Evolutionary conservation across 2,329 filamentous ascomycete genomes (phyloP).

Genomic region (Bipolaris gigantea): DNA sequence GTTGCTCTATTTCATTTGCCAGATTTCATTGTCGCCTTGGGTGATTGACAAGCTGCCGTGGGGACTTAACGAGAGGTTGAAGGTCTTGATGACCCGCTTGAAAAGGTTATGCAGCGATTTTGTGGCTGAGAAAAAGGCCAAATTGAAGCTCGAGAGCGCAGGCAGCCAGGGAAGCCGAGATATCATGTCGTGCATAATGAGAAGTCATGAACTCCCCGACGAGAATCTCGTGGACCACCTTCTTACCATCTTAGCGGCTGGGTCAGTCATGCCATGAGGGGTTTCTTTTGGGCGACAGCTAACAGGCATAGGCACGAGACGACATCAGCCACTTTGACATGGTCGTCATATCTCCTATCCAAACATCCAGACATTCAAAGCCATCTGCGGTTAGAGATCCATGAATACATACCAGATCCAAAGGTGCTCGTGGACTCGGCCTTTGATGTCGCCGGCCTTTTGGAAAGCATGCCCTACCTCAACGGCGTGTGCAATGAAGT

Average conservation of each 20-base stretch:
- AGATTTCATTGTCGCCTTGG: conserved; percentile 43
- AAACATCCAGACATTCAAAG: conserved; percentile 66
- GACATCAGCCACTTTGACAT: conserved; percentile 74
- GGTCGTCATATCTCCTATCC: conserved; percentile 72
- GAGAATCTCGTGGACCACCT: conserved; percentile 58
- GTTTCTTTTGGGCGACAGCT: background rate
- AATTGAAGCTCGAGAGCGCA: conserved; percentile 39
- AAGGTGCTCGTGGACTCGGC: conserved; percentile 17
- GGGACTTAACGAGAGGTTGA: conserved; percentile 50
- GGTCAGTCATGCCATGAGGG: conserved; percentile 41
- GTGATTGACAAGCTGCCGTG: conserved; percentile 51
- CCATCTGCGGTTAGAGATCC: conserved; percentile 69
- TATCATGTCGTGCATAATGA: conserved; percentile 54
- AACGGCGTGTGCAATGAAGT: conserved; percentile 52
- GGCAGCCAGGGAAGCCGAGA: conserved; percentile 43
- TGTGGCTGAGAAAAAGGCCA: conserved; percentile 52
- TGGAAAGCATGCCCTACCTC: conserved; percentile 51
- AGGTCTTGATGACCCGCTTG: conserved; percentile 41
- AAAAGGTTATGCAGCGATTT: conserved; percentile 51
- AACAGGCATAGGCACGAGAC: conserved; percentile 64
- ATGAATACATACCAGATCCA: conserved; percentile 58
- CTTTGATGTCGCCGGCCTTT: conserved; percentile 39
- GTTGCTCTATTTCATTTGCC: conserved; percentile 48
- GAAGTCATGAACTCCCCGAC: conserved; percentile 57
- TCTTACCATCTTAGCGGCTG: conserved; percentile 59